Percentiles rank a stretch among this genome's conserved stretches.
Evolutionary conservation across 495 filamentous ascomycete genomes (phyloP).

Genomic region (Viridothelium virens): DNA sequence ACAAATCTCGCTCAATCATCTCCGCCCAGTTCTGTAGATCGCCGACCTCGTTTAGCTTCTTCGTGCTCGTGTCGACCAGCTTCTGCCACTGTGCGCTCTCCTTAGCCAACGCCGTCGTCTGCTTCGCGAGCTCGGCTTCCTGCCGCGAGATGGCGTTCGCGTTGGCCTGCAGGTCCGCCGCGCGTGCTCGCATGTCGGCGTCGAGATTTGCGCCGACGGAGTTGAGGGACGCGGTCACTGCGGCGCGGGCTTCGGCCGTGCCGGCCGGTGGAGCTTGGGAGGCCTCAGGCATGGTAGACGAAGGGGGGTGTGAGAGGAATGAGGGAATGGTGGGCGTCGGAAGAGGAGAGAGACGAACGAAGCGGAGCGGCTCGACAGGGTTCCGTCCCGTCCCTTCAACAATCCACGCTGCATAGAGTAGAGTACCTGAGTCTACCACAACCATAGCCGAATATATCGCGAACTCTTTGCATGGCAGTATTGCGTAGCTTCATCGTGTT

Average conservation of each 20-base stretch:
- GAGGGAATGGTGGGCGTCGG: background rate
- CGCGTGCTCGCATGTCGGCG: conserved; percentile 62
- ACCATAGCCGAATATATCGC: too few relatives aligned
- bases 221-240: conserved; percentile 68
- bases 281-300: background rate
- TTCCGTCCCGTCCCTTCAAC: too few relatives aligned
- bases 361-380: too few relatives aligned
- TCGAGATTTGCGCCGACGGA: conserved; percentile 60
- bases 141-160: conserved; percentile 60
- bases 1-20: conserved; percentile 83
- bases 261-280: background rate
- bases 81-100: conserved; percentile 65
- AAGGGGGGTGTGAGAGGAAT: background rate
- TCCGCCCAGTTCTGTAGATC: conserved; percentile 98
- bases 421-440: too few relatives aligned
- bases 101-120: conserved; percentile 56
- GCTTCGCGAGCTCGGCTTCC: conserved; percentile 57
- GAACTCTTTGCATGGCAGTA: too few relatives aligned
- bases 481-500: too few relatives aligned
- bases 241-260: conserved; percentile 60
- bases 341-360: too few relatives aligned
- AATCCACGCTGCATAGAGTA: too few relatives aligned
- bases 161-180: conserved; percentile 68
- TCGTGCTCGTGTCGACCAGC: conserved; percentile 58
- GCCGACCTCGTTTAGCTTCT: conserved; percentile 81